Base-by-base conservation (phyloP, 768 basidiomycete genomes). In the Rubroboletus pulcherrimus region DNA sequence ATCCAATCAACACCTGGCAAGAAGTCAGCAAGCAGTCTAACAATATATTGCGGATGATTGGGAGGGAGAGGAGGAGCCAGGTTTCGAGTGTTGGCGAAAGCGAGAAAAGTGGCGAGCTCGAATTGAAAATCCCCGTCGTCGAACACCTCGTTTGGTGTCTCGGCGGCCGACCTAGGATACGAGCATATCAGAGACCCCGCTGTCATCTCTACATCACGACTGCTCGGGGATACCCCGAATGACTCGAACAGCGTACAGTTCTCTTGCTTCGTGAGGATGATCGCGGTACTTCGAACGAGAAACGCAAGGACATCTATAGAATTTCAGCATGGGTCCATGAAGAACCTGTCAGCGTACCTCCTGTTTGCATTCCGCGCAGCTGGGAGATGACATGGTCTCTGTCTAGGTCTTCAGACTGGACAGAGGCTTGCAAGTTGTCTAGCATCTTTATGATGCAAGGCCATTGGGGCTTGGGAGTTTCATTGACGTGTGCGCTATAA, bases 211-310 rank as follows among this genome's bases (percentile, higher is more conserved):
- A 80, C 66, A 1, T 53, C 56, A 10, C 52, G 55, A 12, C 63
- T 55, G 7, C 58, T 47, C 0, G 76, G 70, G 4, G 75, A 74
- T 10, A 29, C 21, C 12, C 21, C 40, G 3, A 41, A 24, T 21
- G 40, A 41, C 17, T 29, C 43, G 26, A 29, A 73, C 19, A 67
- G 53, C 2, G 71, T 71, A 7, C 56, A 43, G 4, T 51, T 39
- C 5, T 58, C 51, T 21, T 44, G 38, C 51, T 63, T 64, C 46
- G 71, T 71, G 29, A 77, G 41, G 19, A 80, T 63, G 2, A 81
- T 33, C n/a, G 66, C 77, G 2, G 78, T 74, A 48, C 79, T 79
- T 51, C 80, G 80, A 5, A 81, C 68, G 17, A 70, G 69, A 37
- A 79, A 63, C 14, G 64, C 62, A 9, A 76, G 42, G 10, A 68